phyloP scores from a whole-genome alignment of 306 rosid genomes.

The Citrullus colocynthis region DNA sequence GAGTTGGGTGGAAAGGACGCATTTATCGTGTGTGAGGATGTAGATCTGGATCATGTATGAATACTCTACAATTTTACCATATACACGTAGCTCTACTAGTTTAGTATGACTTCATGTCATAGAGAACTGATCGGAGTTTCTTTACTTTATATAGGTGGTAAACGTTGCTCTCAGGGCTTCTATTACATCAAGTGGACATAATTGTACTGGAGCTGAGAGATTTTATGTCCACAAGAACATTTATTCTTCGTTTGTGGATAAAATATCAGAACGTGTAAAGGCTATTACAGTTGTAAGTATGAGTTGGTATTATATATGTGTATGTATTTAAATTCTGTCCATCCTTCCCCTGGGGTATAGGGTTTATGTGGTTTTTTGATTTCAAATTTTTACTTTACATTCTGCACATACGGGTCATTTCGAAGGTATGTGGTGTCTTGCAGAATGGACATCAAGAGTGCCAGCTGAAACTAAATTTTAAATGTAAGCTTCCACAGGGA shows the following conservation, averaged over 20 bases:
- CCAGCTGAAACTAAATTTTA: not conserved
- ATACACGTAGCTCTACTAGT: not conserved
- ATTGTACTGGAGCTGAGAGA: constrained; percentile 97
- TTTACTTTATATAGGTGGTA: constrained; percentile 51
- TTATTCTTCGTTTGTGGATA: constrained; percentile 60
- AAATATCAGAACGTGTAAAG: constrained; percentile 64
- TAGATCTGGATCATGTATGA: constrained; percentile 75
- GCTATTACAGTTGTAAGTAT: constrained; percentile 76
- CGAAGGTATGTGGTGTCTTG: not conserved
- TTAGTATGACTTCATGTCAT: not conserved
- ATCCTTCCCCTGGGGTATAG: not conserved
- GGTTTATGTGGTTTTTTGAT: not conserved
- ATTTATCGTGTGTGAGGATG: constrained; percentile 89
- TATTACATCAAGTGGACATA: constrained; percentile 95
- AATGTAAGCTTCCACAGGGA: not conserved
- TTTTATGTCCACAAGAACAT: constrained; percentile 74
- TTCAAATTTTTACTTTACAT: not conserved
- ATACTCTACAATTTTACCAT: constrained; percentile 4
- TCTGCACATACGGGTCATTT: not conserved
- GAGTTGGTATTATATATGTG: not conserved
- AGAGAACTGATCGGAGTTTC: constrained; percentile 12
- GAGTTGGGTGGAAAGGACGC: constrained; percentile 99
- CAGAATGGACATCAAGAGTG: not conserved
- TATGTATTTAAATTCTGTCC: not conserved
- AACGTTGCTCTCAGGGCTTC: constrained; percentile 87